Evolutionary conservation across 2,329 filamentous ascomycete genomes (phyloP).

Genomic region (Periconia sp.): DNA sequence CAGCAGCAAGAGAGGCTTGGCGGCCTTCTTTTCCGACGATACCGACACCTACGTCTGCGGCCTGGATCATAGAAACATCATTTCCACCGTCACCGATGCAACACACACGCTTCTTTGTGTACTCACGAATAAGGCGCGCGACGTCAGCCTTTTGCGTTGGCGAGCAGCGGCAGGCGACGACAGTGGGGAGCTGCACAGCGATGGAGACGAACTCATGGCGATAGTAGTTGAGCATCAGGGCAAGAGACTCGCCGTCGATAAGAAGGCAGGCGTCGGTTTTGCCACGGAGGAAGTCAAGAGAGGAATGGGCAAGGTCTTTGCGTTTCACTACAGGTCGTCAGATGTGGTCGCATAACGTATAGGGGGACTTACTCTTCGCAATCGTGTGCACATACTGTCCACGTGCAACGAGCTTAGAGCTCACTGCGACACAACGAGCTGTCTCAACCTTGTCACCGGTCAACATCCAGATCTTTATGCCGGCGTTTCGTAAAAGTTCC

Average conservation of each 20-base stretch:
- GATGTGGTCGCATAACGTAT: background rate
- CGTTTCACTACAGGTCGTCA: constrained; percentile 63
- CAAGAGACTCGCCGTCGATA: constrained; percentile 91
- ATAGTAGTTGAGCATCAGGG: constrained; percentile 82
- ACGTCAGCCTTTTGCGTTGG: constrained; percentile 97
- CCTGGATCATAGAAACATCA: constrained; percentile 99
- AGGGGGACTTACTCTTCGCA: constrained; percentile 61
- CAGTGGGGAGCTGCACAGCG: constrained; percentile 85
- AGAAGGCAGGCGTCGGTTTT: constrained; percentile 87
- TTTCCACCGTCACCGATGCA: constrained; percentile 98
- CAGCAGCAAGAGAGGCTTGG: constrained; percentile 91
- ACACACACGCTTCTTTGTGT: constrained; percentile 93
- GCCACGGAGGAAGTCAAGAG: constrained; percentile 85
- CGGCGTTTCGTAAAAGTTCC: constrained; percentile 92
- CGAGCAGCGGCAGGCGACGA: constrained; percentile 95
- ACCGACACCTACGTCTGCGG: constrained; percentile 94
- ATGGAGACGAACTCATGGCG: constrained; percentile 84
- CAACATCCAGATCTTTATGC: constrained; percentile 99
- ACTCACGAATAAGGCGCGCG: constrained; percentile 84
- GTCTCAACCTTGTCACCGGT: constrained; percentile 99
- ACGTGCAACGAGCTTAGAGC: constrained; percentile 88
- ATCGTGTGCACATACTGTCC: constrained; percentile 97
- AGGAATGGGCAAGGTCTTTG: constrained; percentile 84
- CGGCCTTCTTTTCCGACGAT: constrained; percentile 98
- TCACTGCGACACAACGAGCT: constrained; percentile 92